Evolutionary conservation across 352 stramenopile species (phyloP).

Genomic region (Phytophthora colocasiae): DNA sequence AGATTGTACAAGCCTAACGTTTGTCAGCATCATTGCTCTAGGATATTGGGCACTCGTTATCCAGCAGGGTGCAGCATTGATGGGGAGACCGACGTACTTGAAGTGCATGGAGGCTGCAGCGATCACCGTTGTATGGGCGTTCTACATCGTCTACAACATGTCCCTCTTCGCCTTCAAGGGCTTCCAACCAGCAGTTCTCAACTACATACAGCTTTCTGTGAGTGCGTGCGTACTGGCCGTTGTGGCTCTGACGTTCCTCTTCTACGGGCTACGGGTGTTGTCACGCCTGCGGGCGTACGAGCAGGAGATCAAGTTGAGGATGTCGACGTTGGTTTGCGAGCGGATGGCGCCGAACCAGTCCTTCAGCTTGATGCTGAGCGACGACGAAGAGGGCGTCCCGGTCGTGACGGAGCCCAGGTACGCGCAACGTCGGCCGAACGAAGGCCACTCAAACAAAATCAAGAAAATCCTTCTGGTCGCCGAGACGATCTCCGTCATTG

Average conservation of each 20-base stretch:
- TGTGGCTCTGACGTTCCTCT: conserved; percentile 29
- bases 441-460: conserved; percentile 38
- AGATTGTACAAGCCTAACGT: conserved; percentile 2
- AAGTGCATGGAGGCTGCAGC: conserved; percentile 29
- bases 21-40: conserved; percentile 38
- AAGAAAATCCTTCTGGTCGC: conserved; percentile 37
- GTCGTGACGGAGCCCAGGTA: conserved; percentile 32
- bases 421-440: conserved; percentile 12
- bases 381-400: conserved; percentile 30
- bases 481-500: conserved; percentile 32
- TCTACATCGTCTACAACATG: conserved; percentile 39
- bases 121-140: conserved; percentile 36
- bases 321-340: conserved; percentile 32
- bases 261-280: conserved; percentile 40
- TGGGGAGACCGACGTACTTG: conserved; percentile 20
- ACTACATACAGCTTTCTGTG: conserved; percentile 39
- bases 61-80: conserved; percentile 34
- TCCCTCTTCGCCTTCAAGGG: conserved; percentile 43
- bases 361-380: conserved; percentile 34
- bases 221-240: conserved; percentile 28
- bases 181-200: conserved; percentile 34
- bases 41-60: conserved; percentile 46
- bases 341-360: conserved; percentile 31
- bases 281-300: conserved; percentile 35
- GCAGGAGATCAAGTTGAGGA: conserved; percentile 34